Conservation (phyloP, 805 yeast genomes). For the Candida pseudoglaebosa region DNA sequence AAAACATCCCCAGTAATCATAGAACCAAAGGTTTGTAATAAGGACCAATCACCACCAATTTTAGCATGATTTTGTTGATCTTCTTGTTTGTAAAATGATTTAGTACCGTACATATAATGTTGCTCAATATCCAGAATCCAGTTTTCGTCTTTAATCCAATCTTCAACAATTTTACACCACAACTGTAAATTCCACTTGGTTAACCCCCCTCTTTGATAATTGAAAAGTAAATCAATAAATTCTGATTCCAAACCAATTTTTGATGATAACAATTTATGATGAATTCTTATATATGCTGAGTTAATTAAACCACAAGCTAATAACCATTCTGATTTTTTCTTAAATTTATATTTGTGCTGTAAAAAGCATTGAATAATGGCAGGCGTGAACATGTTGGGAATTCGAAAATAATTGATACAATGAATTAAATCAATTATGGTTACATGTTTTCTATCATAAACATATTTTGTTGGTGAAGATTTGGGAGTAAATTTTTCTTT, state of each 20-base stretch:
- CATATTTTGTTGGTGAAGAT: slow-evolving; percentile 7
- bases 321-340: slow-evolving; percentile 61
- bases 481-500: background rate
- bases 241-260: slow-evolving; percentile 48
- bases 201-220: slow-evolving; percentile 51
- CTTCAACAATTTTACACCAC: slow-evolving; percentile 53
- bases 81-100: slow-evolving; percentile 13
- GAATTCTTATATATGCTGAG: slow-evolving; percentile 53
- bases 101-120: slow-evolving; percentile 34
- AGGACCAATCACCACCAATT: slow-evolving; percentile 29
- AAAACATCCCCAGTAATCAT: slow-evolving; percentile 31
- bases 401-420: slow-evolving; percentile 60
- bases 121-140: slow-evolving; percentile 60
- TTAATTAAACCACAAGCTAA: slow-evolving; percentile 64
- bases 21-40: slow-evolving; percentile 27
- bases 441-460: slow-evolving; percentile 20
- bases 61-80: slow-evolving; percentile 25
- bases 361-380: slow-evolving; percentile 49
- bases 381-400: slow-evolving; percentile 51
- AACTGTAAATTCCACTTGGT: slow-evolving; percentile 45
- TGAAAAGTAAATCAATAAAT: slow-evolving; percentile 48
- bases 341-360: slow-evolving; percentile 47
- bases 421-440: slow-evolving; percentile 34
- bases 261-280: slow-evolving; percentile 40
- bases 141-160: slow-evolving; percentile 50